A percentile compares a stretch with the other conserved stretches of the same genome.
phyloP scores from a whole-genome alignment of 2,329 filamentous ascomycete genomes.

The Xylaria sp. region DNA sequence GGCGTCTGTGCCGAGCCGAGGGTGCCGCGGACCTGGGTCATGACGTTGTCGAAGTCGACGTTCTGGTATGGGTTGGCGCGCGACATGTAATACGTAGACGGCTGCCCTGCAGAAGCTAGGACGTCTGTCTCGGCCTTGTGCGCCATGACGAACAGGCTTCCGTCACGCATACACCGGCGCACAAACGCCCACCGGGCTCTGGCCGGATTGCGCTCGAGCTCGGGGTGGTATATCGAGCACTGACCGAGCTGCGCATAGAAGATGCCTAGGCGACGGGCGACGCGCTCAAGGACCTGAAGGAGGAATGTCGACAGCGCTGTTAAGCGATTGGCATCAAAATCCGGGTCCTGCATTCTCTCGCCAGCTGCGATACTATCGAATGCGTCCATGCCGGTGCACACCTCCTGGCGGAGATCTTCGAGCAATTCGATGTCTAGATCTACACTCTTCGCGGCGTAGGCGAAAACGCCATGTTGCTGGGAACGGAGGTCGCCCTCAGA shows the following conservation, averaged over 20 bases:
- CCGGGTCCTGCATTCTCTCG: slow-evolving; percentile 42
- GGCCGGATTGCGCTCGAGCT: slow-evolving; percentile 56
- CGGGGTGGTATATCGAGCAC: slow-evolving; percentile 53
- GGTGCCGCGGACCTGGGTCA: slow-evolving; percentile 46
- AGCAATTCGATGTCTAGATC: slow-evolving; percentile 56
- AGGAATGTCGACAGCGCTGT: slow-evolving; percentile 49
- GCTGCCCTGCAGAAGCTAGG: slow-evolving; percentile 32
- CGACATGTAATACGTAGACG: slow-evolving; percentile 32
- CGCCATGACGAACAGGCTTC: slow-evolving; percentile 54
- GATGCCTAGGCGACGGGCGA: slow-evolving; percentile 53
- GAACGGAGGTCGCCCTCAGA: slow-evolving; percentile 48
- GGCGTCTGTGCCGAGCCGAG: slow-evolving; percentile 29
- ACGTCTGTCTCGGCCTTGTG: slow-evolving; percentile 36
- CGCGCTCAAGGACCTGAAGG: slow-evolving; percentile 55
- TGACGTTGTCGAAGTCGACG: slow-evolving; percentile 50
- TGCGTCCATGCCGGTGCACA: slow-evolving; percentile 58
- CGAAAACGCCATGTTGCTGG: slow-evolving; percentile 55
- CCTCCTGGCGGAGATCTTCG: slow-evolving; percentile 56
- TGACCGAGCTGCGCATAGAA: slow-evolving; percentile 56
- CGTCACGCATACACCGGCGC: slow-evolving; percentile 50
- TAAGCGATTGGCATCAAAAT: slow-evolving; percentile 43
- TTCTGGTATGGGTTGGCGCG: slow-evolving; percentile 36
- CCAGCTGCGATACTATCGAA: slow-evolving; percentile 46
- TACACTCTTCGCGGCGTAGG: slow-evolving; percentile 52
- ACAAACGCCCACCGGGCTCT: slow-evolving; percentile 56